phyloP scores from a whole-genome alignment of 768 basidiomycete species.

The Podaxis pistillaris region DNA sequence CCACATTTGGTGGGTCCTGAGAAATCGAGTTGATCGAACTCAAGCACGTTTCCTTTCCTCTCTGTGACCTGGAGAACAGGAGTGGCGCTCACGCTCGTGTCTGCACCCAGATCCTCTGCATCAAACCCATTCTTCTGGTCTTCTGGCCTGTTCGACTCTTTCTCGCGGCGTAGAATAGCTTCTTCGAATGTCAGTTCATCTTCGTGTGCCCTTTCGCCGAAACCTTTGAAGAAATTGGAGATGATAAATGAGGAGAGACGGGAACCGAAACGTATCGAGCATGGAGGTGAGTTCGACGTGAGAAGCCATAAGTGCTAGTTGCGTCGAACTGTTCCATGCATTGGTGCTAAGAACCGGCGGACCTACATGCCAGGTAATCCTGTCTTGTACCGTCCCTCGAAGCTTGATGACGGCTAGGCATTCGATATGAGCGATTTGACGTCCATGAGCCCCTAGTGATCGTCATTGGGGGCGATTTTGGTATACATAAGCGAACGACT shows the following conservation, averaged over 20 bases:
- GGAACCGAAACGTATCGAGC: too few relatives aligned
- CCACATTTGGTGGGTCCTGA: constrained; percentile 36
- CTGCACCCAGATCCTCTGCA: constrained; percentile 37
- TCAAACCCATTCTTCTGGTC: constrained; percentile 79
- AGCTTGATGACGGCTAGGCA: too few relatives aligned
- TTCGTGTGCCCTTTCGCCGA: constrained; percentile 56
- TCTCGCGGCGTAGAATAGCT: constrained; percentile 78
- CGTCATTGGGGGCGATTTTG: too few relatives aligned
- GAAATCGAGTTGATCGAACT: constrained; percentile 53
- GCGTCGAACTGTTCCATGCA: too few relatives aligned
- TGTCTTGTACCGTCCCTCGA: too few relatives aligned
- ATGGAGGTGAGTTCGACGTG: constrained; percentile 88
- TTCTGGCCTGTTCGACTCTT: constrained; percentile 69
- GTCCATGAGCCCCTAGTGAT: too few relatives aligned
- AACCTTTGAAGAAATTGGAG: constrained; percentile 75
- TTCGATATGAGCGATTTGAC: too few relatives aligned
- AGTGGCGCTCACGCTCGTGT: constrained; percentile 53
- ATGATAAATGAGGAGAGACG: constrained; percentile 76
- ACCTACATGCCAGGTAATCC: too few relatives aligned
- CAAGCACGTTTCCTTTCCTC: constrained; percentile 34
- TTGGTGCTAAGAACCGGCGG: too few relatives aligned
- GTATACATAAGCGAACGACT: too few relatives aligned
- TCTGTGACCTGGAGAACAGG: constrained; percentile 45
- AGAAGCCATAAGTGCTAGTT: too few relatives aligned
- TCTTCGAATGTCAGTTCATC: constrained; percentile 81